A percentile compares a stretch with the other conserved stretches of the same genome.
Evolutionary conservation across 1,284 basidiomycete species (phyloP).

Genomic region (Wolfiporia cocos): DNA sequence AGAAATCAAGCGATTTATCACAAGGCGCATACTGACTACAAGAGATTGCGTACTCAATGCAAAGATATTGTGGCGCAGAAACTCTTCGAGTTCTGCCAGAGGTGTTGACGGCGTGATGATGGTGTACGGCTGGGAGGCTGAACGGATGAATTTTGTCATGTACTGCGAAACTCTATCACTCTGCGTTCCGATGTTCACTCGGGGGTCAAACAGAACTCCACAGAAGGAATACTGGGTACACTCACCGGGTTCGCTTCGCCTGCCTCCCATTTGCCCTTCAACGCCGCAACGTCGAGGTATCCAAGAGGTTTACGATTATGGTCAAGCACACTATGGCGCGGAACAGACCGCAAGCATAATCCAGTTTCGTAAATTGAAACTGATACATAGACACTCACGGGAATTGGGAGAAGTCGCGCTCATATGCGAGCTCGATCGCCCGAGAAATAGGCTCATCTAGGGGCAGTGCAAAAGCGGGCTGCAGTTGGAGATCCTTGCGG

Average conservation of each 20-base stretch:
- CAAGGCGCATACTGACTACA: not conserved
- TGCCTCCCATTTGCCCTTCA: slow-evolving; percentile 77
- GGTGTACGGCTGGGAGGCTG: slow-evolving; percentile 63
- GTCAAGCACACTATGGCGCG: slow-evolving; percentile 60
- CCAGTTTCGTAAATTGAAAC: not conserved
- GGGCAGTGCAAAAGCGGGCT: slow-evolving; percentile 83
- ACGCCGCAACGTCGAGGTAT: slow-evolving; percentile 69
- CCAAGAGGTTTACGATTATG: slow-evolving; percentile 69
- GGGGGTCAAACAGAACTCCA: slow-evolving; percentile 3
- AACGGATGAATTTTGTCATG: slow-evolving; percentile 75
- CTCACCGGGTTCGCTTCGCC: slow-evolving; percentile 67
- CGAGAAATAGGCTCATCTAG: slow-evolving; percentile 61
- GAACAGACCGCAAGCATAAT: not conserved
- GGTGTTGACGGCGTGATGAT: slow-evolving; percentile 77
- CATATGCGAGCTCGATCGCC: slow-evolving; percentile 82
- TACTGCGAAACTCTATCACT: slow-evolving; percentile 58
- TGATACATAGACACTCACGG: slow-evolving; percentile 47
- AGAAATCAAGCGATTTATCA: slow-evolving; percentile 6
- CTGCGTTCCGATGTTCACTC: slow-evolving; percentile 27
- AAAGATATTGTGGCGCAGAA: slow-evolving; percentile 67
- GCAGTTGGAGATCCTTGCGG: slow-evolving; percentile 77
- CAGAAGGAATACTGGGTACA: slow-evolving; percentile 22
- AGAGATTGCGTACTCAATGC: slow-evolving; percentile 54
- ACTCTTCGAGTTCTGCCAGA: slow-evolving; percentile 70
- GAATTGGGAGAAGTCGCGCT: slow-evolving; percentile 86